Conservation (phyloP, 2,329 filamentous ascomycete species). For the Trichoderma harzianum region DNA sequence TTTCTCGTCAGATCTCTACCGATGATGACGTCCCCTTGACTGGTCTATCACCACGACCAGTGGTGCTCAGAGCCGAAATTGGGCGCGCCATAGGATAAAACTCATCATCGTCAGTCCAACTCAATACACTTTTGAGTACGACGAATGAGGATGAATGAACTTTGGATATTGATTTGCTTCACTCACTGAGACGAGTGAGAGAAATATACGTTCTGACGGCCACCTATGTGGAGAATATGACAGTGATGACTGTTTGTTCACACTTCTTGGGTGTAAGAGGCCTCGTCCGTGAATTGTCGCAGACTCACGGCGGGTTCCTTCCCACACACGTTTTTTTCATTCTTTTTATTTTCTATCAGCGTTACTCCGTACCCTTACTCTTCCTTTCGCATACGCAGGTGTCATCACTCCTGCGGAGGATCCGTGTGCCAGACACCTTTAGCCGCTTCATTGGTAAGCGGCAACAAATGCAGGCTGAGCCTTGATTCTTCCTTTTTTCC, state of each 20-base stretch:
- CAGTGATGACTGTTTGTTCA: not conserved
- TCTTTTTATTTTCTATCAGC: not conserved
- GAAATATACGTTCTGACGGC: constrained; percentile 12
- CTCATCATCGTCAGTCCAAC: not conserved
- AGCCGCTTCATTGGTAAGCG: constrained; percentile 1
- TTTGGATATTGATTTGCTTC: not conserved
- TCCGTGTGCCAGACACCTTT: constrained; percentile 17
- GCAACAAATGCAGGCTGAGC: constrained; percentile 13
- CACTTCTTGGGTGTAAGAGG: not conserved
- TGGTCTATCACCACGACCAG: constrained; percentile 49
- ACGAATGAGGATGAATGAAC: not conserved
- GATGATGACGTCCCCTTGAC: constrained; percentile 45
- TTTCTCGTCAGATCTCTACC: constrained; percentile 41
- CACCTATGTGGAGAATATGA: not conserved
- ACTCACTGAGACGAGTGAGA: not conserved
- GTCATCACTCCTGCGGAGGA: constrained; percentile 18
- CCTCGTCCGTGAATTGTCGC: not conserved
- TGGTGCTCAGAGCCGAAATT: constrained; percentile 47
- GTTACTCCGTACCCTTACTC: not conserved
- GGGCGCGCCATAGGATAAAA: constrained; percentile 53
- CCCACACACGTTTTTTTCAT: not conserved
- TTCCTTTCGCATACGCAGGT: constrained; percentile 18
- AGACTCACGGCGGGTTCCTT: not conserved
- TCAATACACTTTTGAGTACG: not conserved
- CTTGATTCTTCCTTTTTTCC: not conserved